Base-by-base conservation (phyloP, 768 basidiomycete genomes). In the Pulveroboletus sp. region DNA sequence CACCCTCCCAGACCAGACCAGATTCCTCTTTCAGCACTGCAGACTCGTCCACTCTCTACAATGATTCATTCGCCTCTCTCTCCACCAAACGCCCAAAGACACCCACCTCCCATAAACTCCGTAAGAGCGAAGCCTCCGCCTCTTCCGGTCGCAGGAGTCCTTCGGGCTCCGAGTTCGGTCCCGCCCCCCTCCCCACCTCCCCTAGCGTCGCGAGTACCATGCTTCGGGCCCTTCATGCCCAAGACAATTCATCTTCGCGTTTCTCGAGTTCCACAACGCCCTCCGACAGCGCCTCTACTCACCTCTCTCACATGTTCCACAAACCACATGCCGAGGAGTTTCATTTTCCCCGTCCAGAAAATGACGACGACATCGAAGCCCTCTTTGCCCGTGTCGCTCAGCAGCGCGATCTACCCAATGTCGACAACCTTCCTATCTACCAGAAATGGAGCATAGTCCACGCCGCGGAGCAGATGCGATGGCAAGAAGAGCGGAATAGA, bases 401-500 rank as follows among this genome's bases (percentile, higher is more conserved):
- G 37, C 83, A 79, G 26, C 80, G 91, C 38, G 86, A 81, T 57
- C 66, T 90, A 24, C 77, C 69, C 10, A 80, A 81, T 24, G 69
- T 85, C 26, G 78, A 80, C 8, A 69, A 76, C 51, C 71, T 90
- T 49, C 59, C 80, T 14, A 76, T 89, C 21, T 86, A 91, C 28
- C 89, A 91, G 67, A 97, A 97, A 71, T 99, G 95, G 94, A 75
- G 76, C 56, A 81, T 98, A 63, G 86, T 99, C 6, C 79, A 86
- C 63, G 89, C 82, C 50, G 86, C 89, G 57, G 86, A 89, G 58
- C 85, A 86, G 47, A 75, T 86, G 46, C 78, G 86, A 38, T 92
- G 87, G 85, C 81, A 79, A 57, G 82, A 85, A 41, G 83, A 85
- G 58, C 81, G 78, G 60, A 77, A 73, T 54, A 76, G 82, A 57